phyloP scores from a whole-genome alignment of 805 yeast species.

The Yarrowia sp. region DNA sequence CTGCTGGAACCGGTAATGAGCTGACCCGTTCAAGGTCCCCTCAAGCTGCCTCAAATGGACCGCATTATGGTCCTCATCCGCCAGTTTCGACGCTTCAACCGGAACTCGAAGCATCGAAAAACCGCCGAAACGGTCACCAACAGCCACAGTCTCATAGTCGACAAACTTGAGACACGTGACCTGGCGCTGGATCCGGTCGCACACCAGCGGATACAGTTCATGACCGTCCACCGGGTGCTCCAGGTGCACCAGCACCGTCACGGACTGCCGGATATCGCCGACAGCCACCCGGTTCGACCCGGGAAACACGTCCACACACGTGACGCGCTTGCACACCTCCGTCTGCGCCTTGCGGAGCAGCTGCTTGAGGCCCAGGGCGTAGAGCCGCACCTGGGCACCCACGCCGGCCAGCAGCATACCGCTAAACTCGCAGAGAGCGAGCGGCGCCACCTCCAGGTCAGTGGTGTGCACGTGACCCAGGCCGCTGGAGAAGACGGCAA shows the following conservation, averaged over 20 bases:
- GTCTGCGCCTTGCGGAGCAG: conserved; percentile 63
- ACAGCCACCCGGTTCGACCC: conserved; percentile 61
- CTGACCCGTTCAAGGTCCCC: background rate
- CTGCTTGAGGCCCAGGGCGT: conserved; percentile 76
- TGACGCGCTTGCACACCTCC: conserved; percentile 46
- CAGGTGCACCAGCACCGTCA: conserved; percentile 51
- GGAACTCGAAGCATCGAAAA: conserved; percentile 65
- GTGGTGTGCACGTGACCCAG: conserved; percentile 62
- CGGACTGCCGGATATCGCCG: conserved; percentile 71
- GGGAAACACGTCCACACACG: conserved; percentile 46
- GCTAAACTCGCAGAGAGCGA: conserved; percentile 54
- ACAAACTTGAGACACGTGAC: conserved; percentile 58
- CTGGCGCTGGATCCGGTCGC: conserved; percentile 67
- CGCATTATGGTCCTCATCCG: conserved; percentile 53
- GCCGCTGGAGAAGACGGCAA: conserved; percentile 18
- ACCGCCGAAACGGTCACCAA: conserved; percentile 88
- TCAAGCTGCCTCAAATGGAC: conserved; percentile 36
- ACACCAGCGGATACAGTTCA: conserved; percentile 60
- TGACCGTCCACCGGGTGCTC: conserved; percentile 46
- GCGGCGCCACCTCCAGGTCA: conserved; percentile 47
- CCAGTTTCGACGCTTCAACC: conserved; percentile 46
- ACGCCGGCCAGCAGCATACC: conserved; percentile 62
- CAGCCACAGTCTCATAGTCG: conserved; percentile 73
- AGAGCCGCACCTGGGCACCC: conserved; percentile 53
- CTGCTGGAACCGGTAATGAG: conserved; percentile 45